phyloP scores from a whole-genome alignment of 768 basidiomycete species.

The Boletus subcaerulescens region DNA sequence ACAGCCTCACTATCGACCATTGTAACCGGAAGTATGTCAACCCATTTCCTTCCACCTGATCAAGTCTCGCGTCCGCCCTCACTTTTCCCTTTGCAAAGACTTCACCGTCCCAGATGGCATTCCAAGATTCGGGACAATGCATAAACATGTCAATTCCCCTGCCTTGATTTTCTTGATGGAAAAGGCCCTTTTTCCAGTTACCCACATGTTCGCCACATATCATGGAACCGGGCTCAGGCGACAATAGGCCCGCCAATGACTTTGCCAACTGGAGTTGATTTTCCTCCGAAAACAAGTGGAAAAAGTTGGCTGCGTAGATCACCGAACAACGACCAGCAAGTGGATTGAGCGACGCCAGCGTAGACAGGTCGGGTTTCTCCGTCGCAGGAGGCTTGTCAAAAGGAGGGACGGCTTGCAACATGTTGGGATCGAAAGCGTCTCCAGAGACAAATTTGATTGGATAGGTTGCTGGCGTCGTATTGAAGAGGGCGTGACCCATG shows the following conservation, averaged over 20 bases:
- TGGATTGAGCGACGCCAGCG: slow-evolving; percentile 43
- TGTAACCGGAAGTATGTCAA: slow-evolving; percentile 6
- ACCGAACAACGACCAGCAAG: slow-evolving; percentile 48
- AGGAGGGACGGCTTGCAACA: slow-evolving; percentile 37
- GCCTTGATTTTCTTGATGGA: background rate
- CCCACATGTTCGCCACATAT: slow-evolving; percentile 30
- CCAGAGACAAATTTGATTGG: slow-evolving; percentile 53
- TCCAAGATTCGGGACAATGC: slow-evolving; percentile 36
- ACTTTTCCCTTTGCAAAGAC: slow-evolving; percentile 29
- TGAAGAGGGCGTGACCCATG: slow-evolving; percentile 60
- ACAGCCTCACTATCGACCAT: slow-evolving; percentile 28
- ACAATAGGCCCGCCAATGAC: slow-evolving; percentile 29
- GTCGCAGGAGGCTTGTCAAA: slow-evolving; percentile 25
- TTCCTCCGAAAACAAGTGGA: slow-evolving; percentile 36
- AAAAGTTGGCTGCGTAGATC: slow-evolving; percentile 49
- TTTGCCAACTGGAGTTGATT: slow-evolving; percentile 29
- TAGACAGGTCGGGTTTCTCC: slow-evolving; percentile 27
- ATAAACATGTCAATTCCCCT: slow-evolving; percentile 19
- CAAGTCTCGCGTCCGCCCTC: background rate
- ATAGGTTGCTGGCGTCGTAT: slow-evolving; percentile 48
- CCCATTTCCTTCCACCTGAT: background rate
- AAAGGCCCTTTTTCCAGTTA: background rate
- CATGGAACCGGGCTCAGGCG: slow-evolving; percentile 29
- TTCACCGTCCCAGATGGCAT: slow-evolving; percentile 36
- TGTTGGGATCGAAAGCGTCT: slow-evolving; percentile 46